Evolutionary conservation across 2,329 filamentous ascomycete genomes (phyloP), one percentile per base, ranked within the genome.

Genomic region (Hymenoscyphus infarciens): DNA sequence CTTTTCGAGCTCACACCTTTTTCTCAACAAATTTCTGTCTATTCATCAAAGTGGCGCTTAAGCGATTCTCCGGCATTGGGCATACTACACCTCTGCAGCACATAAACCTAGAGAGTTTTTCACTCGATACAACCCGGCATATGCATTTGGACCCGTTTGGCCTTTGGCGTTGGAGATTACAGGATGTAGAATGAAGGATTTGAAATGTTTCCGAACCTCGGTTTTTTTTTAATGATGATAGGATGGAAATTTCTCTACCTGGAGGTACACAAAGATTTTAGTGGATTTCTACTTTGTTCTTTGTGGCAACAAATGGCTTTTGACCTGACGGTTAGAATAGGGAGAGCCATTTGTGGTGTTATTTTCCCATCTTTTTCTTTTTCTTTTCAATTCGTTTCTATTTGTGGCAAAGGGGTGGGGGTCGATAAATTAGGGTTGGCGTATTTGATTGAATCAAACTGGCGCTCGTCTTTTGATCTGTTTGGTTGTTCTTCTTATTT

Each of bases 1-100:
- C 56, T 64, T 68, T 67, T 65, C 31, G 56, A 63, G 62, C 35
- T 65, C 31, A 45, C 53, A 61, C 53, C 56, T 39, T 60, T 57
- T 35, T 16, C 57, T 57, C 60, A 49, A 33, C 64, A 49, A 63
- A 66, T 66, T 65, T 63, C 65, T 66, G 35, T 66, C 58, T 68
- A 63, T 57, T 61, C 64, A 63, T 62, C 66, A 62, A 59, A 67
- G 64, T 60, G 52, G 66, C 66, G 61, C 63, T 63, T 69, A 61
- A 70, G 71, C 71, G 70, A 68, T 68, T 68, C 39, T 64, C 64
- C 54, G 63, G 65, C 68, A 71, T 69, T 65, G 49, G 61, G 60
- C 60, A 68, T 66, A 49, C 56, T 60, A 59, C 64, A 62, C 45
- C 53, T 53, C 60, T 33, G 57, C 59, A 33, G 62, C 60, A 61